Percentiles rank a stretch among this genome's conserved stretches.
phyloP scores from a whole-genome alignment of 2,329 filamentous ascomycete genomes.

The Colletotrichum karsti region DNA sequence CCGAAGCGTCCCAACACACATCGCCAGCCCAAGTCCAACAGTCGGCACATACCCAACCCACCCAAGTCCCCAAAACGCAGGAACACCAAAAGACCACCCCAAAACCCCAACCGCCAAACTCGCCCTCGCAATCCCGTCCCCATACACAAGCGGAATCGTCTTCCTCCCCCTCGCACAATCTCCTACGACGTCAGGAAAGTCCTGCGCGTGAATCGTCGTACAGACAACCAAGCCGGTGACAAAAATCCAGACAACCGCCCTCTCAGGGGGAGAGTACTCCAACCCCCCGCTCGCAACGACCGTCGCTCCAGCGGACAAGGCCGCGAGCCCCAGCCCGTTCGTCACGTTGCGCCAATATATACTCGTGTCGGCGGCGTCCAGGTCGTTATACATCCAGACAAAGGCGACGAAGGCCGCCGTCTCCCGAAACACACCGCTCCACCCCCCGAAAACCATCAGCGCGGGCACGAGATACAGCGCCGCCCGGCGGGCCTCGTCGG shows the following conservation, averaged over 20 bases:
- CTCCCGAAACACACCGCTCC: slow-evolving; percentile 32
- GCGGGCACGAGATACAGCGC: slow-evolving; percentile 35
- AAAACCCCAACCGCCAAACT: not conserved
- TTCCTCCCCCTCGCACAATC: not conserved
- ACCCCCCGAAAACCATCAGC: slow-evolving; percentile 28
- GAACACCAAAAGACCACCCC: not conserved
- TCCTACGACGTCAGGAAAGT: not conserved
- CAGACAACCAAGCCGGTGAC: not conserved
- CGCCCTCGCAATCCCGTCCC: not conserved
- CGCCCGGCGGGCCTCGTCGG: slow-evolving; percentile 32
- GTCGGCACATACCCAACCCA: not conserved
- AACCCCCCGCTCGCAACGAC: not conserved
- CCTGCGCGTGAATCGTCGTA: not conserved
- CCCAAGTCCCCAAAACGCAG: not conserved
- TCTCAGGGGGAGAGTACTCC: not conserved
- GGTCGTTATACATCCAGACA: slow-evolving; percentile 52
- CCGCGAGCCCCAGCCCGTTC: not conserved
- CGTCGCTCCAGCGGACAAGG: not conserved
- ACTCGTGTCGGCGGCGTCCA: slow-evolving; percentile 38
- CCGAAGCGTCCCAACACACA: not conserved
- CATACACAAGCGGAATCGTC: slow-evolving; percentile 1
- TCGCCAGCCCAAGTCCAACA: not conserved
- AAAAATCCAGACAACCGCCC: not conserved
- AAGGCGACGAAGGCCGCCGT: slow-evolving; percentile 40
- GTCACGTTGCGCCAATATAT: slow-evolving; percentile 26